Conservation (phyloP, 148 eudicot genomes). For the Tetragonia tetragonoides region DNA sequence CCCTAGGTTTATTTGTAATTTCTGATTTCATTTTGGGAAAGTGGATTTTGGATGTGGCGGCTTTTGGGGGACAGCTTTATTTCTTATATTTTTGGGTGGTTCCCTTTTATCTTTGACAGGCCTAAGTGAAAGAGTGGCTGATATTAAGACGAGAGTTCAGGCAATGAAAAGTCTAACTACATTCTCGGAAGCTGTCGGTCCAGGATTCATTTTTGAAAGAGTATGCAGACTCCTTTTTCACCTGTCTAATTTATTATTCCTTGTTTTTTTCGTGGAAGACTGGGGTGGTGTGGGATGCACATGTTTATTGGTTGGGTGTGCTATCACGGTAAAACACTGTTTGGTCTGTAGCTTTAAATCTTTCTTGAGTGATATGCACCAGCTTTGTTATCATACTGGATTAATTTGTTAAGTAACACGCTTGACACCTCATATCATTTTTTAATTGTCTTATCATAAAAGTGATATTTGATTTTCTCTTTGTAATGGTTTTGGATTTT, state of each 20-base stretch:
- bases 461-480: background rate
- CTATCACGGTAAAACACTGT: too few relatives aligned
- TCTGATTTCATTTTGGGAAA: background rate
- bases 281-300: background rate
- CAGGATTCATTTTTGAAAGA: constrained; percentile 95
- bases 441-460: background rate
- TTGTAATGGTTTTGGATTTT: background rate
- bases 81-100: background rate
- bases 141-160: constrained; percentile 89
- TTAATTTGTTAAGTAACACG: too few relatives aligned
- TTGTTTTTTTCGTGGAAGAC: background rate
- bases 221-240: constrained; percentile 37
- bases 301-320: background rate
- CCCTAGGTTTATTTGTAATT: background rate
- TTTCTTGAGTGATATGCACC: too few relatives aligned
- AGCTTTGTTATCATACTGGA: too few relatives aligned
- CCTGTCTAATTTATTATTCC: background rate
- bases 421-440: background rate
- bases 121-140: constrained; percentile 93
- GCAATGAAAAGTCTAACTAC: constrained; percentile 93
- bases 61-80: background rate
- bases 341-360: too few relatives aligned
- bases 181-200: constrained; percentile 89
- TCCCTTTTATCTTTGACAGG: constrained; percentile 39
- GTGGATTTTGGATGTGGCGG: background rate